Base-by-base conservation (phyloP, 495 filamentous ascomycete species). In the Delitschia confertaspora region DNA sequence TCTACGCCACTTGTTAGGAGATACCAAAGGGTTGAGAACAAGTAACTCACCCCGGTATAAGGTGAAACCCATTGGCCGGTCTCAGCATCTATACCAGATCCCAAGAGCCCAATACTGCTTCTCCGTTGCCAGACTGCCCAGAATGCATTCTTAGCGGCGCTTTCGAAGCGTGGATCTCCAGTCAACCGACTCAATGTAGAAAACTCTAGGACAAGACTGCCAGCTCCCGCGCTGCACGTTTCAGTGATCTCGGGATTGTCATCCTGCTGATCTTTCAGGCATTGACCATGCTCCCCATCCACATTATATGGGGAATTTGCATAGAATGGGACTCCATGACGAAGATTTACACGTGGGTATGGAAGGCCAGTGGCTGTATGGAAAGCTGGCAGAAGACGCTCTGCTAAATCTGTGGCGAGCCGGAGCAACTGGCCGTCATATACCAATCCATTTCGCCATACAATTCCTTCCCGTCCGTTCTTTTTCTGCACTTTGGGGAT, bases 201-300 rank as follows among this genome's bases (percentile, higher is more conserved):
- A 49, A 98, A 93, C 59, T 98, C 91, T 0, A 98, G 71, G 9
- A 95, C 81, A 6, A 98, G 70, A 60, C 88, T 95, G 29, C 93
- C 91, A 4, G 91, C 91, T 24, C 93, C 91, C 4, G 91, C 91
- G 61, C 86, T 93, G 60, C 91, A 98, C 2, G 88, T 96, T 62
- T 95, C 91, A 29, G 89, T 95, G 14, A 91, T 82, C 54, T 94
- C 88, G 7, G 72, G 64, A 1, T 65, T 65, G 16, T 48, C 49
- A 0, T 69, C 44, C 46, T 64, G 59, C 17, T 53, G 62, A 18
- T 51, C 57, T 6, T 61, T 47, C 21, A 50, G 48, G 43, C 67
- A 73, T 27, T 67, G 47, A 13, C 65, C 67, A 10, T 59, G 47
- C 53, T 63, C 60, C 0, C 60, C 45, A 42, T 67, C 62, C 4